These are phyloP conservation scores for Blastomyces emzantsi DNA, from an alignment of 2,329 filamentous ascomycete genomes.

Conservation along the genomic window DNA sequence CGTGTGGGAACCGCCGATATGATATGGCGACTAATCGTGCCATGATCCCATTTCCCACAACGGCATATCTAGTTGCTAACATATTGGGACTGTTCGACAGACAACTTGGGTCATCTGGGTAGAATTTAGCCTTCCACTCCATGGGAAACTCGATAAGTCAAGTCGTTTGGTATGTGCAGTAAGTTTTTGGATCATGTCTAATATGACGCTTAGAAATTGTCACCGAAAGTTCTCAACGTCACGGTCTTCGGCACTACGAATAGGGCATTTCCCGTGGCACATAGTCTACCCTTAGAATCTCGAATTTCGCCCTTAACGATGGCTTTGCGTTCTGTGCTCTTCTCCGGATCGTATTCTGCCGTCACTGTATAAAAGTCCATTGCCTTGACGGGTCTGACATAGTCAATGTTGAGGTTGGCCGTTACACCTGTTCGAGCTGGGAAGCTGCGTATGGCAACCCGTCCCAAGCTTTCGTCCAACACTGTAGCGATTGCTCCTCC, in stretches of 20 bases:
- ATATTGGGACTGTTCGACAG: not conserved
- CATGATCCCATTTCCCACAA: not conserved
- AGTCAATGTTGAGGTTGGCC: constrained; percentile 51
- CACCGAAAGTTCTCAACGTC: constrained; percentile 32
- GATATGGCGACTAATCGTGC: not conserved
- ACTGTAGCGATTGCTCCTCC: constrained; percentile 61
- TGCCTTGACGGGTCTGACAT: constrained; percentile 51
- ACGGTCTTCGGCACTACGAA: constrained; percentile 51
- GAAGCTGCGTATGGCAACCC: constrained; percentile 47
- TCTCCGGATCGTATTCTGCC: constrained; percentile 34
- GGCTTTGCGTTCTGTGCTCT: constrained; percentile 32
- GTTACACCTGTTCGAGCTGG: constrained; percentile 46
- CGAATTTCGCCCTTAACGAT: constrained; percentile 29
- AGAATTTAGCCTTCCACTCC: not conserved
- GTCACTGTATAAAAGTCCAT: constrained; percentile 56
- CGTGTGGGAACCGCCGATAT: too few species aligned
- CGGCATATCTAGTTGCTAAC: too few species aligned
- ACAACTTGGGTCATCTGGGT: not conserved
- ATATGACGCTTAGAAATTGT: constrained; percentile 29
- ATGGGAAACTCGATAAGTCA: constrained; percentile 3
- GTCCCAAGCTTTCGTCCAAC: constrained; percentile 60
- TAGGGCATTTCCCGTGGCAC: constrained; percentile 50
- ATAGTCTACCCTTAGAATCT: constrained; percentile 44
- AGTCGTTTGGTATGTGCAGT: not conserved
- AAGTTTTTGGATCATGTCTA: not conserved